A percentile compares a stretch with the other conserved stretches of the same genome.
Evolutionary conservation across 2,329 filamentous ascomycete genomes (phyloP).

Genomic region (Botryotinia globosa): DNA sequence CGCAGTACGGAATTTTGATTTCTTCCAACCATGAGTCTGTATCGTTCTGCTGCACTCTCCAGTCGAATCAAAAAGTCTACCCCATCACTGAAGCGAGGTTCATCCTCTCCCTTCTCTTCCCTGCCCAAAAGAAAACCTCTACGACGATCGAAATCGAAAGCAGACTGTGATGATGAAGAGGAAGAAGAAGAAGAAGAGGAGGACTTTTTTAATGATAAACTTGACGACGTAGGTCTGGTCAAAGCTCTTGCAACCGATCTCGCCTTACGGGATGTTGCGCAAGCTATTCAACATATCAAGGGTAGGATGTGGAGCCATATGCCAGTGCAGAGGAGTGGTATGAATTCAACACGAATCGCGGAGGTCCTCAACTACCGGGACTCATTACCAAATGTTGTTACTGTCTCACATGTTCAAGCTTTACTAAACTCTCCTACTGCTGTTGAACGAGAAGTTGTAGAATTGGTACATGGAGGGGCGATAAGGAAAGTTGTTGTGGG

Average conservation of each 20-base stretch:
- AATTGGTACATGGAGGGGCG: constrained; percentile 55
- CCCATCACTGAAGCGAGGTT: constrained; percentile 33
- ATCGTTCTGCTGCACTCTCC: constrained; percentile 35
- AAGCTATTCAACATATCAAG: constrained; percentile 62
- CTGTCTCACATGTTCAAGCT: constrained; percentile 63
- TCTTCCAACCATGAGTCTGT: constrained; percentile 34
- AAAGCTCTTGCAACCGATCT: constrained; percentile 54
- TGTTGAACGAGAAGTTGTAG: constrained; percentile 65
- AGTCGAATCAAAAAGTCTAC: constrained; percentile 37
- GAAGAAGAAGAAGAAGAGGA: constrained; percentile 31
- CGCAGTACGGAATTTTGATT: neutral
- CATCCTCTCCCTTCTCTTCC: constrained; percentile 34
- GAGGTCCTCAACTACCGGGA: constrained; percentile 61
- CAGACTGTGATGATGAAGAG: constrained; percentile 26
- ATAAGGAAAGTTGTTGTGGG: constrained; percentile 63
- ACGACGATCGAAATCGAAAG: constrained; percentile 21
- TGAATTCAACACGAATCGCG: constrained; percentile 61
- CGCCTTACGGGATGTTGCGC: constrained; percentile 58
- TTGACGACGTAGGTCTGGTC: constrained; percentile 60
- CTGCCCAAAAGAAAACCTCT: constrained; percentile 35
- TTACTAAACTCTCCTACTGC: constrained; percentile 60
- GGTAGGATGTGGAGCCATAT: constrained; percentile 62
- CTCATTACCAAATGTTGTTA: constrained; percentile 61
- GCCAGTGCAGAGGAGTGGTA: constrained; percentile 55
- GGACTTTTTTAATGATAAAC: constrained; percentile 45